A percentile compares a stretch with the other conserved stretches of the same genome.
phyloP scores from a whole-genome alignment of 345 rosid species.

The Murraya paniculata region DNA sequence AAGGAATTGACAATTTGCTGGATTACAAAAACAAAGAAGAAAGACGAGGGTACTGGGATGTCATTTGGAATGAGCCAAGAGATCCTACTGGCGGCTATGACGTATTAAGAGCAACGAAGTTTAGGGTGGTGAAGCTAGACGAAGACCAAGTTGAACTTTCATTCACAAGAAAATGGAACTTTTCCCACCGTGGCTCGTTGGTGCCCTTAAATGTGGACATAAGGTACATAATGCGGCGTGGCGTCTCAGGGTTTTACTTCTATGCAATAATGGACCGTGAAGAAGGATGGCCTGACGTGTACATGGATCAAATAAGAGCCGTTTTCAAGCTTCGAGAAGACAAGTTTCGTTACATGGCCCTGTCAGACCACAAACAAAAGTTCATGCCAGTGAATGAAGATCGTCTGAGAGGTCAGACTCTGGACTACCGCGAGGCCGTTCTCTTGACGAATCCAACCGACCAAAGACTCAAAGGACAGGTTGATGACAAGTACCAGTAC shows the following conservation, averaged over 20 bases:
- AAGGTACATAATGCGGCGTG: slow-evolving; percentile 77
- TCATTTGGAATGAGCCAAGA: no score
- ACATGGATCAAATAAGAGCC: slow-evolving; percentile 79
- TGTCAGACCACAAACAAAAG: slow-evolving; percentile 67
- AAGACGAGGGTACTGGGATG: no score
- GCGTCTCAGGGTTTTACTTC: slow-evolving; percentile 58
- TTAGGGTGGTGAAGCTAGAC: no score
- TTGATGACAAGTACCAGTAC: slow-evolving; percentile 86
- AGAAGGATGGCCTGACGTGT: slow-evolving; percentile 75
- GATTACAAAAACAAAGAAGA: no score
- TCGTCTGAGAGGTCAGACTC: slow-evolving; percentile 31
- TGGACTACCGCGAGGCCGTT: slow-evolving; percentile 87
- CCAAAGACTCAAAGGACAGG: slow-evolving; percentile 63
- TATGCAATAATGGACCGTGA: slow-evolving; percentile 68
- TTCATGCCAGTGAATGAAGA: slow-evolving; percentile 61
- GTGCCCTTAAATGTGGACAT: slow-evolving; percentile 82
- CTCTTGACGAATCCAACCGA: slow-evolving; percentile 59
- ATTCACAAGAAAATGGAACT: slow-evolving; percentile 43
- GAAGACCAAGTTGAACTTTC: no score
- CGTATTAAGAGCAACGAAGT: no score
- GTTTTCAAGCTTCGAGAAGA: slow-evolving; percentile 66
- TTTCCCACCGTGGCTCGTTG: slow-evolving; percentile 16
- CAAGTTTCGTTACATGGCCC: slow-evolving; percentile 72
- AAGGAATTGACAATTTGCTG: no score
- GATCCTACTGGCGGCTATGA: no score